Percentiles rank a stretch among this genome's conserved stretches.
phyloP scores from a whole-genome alignment of 768 basidiomycete species.

The Mycena crocata region DNA sequence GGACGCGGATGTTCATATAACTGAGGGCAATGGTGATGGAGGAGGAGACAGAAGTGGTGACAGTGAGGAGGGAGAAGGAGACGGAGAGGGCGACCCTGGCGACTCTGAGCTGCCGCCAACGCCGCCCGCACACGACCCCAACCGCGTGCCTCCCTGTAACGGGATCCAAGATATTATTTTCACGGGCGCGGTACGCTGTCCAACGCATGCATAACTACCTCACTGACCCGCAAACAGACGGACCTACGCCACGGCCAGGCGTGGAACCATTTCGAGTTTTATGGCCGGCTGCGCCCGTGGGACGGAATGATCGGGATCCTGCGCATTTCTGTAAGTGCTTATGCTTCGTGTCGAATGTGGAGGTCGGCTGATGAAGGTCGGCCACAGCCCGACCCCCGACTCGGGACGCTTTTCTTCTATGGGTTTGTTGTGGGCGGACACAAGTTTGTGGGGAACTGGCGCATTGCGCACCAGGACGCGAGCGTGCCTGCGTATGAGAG shows the following conservation, averaged over 20 bases:
- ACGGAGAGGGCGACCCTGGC: slow-evolving; percentile 25
- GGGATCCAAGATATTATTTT: slow-evolving; percentile 73
- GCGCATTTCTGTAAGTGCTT: slow-evolving; percentile 49
- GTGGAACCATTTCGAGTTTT: slow-evolving; percentile 60
- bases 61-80: slow-evolving; percentile 29
- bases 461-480: slow-evolving; percentile 58
- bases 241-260: slow-evolving; percentile 59
- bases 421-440: slow-evolving; percentile 76
- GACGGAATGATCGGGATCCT: slow-evolving; percentile 69
- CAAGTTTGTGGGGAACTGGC: slow-evolving; percentile 82
- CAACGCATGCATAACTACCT: not conserved
- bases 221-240: slow-evolving; percentile 49
- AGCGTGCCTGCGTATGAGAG: slow-evolving; percentile 68
- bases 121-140: slow-evolving; percentile 27
- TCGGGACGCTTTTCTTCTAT: slow-evolving; percentile 64
- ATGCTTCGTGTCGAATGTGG: not conserved
- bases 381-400: slow-evolving; percentile 30
- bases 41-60: no score
- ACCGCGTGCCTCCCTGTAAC: slow-evolving; percentile 48
- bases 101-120: no score
- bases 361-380: not conserved
- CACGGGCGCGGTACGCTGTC: slow-evolving; percentile 63
- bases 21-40: no score
- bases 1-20: no score
- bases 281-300: slow-evolving; percentile 68